Conservation (phyloP, 768 basidiomycete species). For the Phylloporus sp. region DNA sequence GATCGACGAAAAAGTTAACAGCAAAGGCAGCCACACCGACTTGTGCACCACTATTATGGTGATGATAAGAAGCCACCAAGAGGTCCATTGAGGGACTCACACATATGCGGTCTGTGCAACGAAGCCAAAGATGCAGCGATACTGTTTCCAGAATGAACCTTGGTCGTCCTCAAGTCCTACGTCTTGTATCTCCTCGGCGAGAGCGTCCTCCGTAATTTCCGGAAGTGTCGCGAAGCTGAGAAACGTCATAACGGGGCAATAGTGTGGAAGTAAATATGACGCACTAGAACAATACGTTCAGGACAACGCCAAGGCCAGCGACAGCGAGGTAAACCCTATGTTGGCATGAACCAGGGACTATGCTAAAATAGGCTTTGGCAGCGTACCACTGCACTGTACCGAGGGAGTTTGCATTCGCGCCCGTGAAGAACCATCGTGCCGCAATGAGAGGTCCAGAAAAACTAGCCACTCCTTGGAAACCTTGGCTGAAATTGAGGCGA, state of each 20-base stretch:
- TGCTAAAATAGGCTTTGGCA: neutral
- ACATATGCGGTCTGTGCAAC: conserved; percentile 68
- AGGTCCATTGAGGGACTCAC: conserved; percentile 33
- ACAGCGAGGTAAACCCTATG: conserved; percentile 63
- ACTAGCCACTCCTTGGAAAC: conserved; percentile 72
- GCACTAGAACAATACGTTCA: conserved; percentile 65
- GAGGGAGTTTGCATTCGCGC: conserved; percentile 54
- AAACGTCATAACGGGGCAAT: neutral
- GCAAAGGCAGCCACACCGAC: conserved; percentile 64
- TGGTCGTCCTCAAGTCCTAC: conserved; percentile 39
- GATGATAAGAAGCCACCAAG: neutral
- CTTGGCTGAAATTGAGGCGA: conserved; percentile 76
- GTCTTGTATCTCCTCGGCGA: conserved; percentile 45
- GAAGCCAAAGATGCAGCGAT: conserved; percentile 66
- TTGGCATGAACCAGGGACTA: neutral
- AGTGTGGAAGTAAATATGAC: conserved; percentile 16
- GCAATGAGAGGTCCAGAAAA: conserved; percentile 76
- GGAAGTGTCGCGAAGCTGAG: conserved; percentile 64
- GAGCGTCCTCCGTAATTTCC: conserved; percentile 68
- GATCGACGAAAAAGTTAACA: conserved; percentile 67
- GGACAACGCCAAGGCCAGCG: conserved; percentile 54
- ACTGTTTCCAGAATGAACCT: conserved; percentile 66
- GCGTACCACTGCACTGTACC: conserved; percentile 64
- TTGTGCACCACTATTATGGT: conserved; percentile 50
- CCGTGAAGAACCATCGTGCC: conserved; percentile 70